These are phyloP conservation scores for Coniochaeta sp. DNA, from an alignment of 2,329 filamentous ascomycete genomes.

Conservation along the genomic window DNA sequence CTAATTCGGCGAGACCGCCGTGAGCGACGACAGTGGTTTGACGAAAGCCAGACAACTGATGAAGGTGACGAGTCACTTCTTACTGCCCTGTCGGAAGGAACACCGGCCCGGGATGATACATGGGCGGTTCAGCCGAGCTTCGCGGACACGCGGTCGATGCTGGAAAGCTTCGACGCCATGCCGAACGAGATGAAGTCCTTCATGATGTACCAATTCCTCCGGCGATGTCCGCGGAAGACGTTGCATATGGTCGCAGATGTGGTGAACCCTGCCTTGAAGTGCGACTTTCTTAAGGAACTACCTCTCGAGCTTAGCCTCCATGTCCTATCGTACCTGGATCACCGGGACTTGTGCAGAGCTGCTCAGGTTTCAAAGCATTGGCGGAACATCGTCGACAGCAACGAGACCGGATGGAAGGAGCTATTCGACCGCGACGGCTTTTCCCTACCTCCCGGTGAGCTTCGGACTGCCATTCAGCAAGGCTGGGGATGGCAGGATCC, in stretches of 20 bases:
- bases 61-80: constrained; percentile 24
- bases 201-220: constrained; percentile 92
- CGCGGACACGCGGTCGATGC: constrained; percentile 76
- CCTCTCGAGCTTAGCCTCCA: constrained; percentile 84
- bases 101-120: constrained; percentile 18
- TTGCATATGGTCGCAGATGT: constrained; percentile 83
- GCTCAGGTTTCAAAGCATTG: constrained; percentile 93
- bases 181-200: constrained; percentile 89
- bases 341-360: constrained; percentile 78
- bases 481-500: constrained; percentile 98
- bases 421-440: constrained; percentile 82
- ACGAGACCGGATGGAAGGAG: constrained; percentile 94
- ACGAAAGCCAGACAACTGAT: constrained; percentile 34
- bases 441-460: constrained; percentile 68
- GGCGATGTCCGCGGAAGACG: constrained; percentile 79
- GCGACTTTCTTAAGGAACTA: constrained; percentile 80
- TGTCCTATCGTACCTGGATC: constrained; percentile 79
- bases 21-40: constrained; percentile 22
- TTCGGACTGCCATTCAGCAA: constrained; percentile 78
- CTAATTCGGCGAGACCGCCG: constrained; percentile 23
- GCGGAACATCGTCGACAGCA: constrained; percentile 83
- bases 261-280: constrained; percentile 90
- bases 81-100: constrained; percentile 15
- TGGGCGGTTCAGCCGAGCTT: constrained; percentile 34
- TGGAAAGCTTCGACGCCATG: constrained; percentile 87